These are phyloP conservation scores for Tolypocladium cylindrosporum DNA, from an alignment of 2,329 filamentous ascomycete genomes.

Conservation along the genomic window DNA sequence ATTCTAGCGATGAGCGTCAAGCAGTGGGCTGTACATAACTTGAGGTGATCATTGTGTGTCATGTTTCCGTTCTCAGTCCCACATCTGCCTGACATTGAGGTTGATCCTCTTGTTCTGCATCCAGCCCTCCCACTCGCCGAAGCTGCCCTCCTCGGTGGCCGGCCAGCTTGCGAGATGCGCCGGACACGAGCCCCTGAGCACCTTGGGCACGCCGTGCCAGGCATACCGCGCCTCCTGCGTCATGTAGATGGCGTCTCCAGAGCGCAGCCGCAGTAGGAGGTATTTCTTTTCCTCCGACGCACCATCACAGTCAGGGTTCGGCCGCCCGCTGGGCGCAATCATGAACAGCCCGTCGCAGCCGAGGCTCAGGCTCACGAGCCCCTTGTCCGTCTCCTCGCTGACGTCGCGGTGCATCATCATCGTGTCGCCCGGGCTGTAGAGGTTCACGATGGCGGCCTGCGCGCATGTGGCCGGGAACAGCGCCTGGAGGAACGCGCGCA, in stretches of 20 bases:
- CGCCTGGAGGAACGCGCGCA: slow-evolving; percentile 54
- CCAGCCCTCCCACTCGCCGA: slow-evolving; percentile 71
- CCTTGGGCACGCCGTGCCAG: slow-evolving; percentile 91
- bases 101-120: slow-evolving; percentile 84
- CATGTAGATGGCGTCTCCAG: slow-evolving; percentile 90
- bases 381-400: slow-evolving; percentile 70
- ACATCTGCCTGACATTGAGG: slow-evolving; percentile 87
- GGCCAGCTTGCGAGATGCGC: slow-evolving; percentile 68
- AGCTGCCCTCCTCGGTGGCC: slow-evolving; percentile 36
- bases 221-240: slow-evolving; percentile 70
- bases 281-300: slow-evolving; percentile 29
- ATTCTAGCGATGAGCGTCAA: background rate
- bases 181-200: slow-evolving; percentile 72
- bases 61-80: slow-evolving; percentile 27
- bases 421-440: slow-evolving; percentile 84
- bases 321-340: slow-evolving; percentile 49
- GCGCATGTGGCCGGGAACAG: slow-evolving; percentile 70
- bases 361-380: slow-evolving; percentile 75
- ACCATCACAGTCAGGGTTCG: slow-evolving; percentile 2
- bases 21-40: background rate
- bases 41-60: background rate
- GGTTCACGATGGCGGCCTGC: slow-evolving; percentile 87
- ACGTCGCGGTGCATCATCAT: slow-evolving; percentile 92
- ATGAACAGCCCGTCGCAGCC: slow-evolving; percentile 89
- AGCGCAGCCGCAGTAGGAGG: slow-evolving; percentile 58